phyloP scores from a whole-genome alignment of 2,329 filamentous ascomycete genomes.

The Ceratocystiopsis sp. region DNA sequence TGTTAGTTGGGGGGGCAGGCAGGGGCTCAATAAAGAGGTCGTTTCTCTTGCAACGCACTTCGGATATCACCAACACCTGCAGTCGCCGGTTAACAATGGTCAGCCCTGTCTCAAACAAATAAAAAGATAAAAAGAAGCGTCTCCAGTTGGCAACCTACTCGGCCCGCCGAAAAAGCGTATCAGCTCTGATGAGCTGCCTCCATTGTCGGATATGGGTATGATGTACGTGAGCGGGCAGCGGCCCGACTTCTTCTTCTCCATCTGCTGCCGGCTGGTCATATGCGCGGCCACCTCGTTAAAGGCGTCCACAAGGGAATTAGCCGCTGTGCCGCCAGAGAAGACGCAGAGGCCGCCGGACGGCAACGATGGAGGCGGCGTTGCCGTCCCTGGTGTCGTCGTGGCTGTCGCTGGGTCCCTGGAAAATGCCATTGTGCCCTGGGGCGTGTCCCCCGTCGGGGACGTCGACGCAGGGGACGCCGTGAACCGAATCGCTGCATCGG shows the following conservation, averaged over 20 bases:
- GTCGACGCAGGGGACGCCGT: no score
- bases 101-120: neutral
- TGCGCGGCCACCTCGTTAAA: conserved; percentile 42
- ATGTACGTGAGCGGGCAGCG: conserved; percentile 60
- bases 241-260: conserved; percentile 20
- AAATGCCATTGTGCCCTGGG: no score
- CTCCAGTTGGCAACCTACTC: conserved; percentile 29
- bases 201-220: conserved; percentile 92
- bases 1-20: no score
- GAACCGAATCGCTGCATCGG: no score
- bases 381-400: no score
- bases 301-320: conserved; percentile 83
- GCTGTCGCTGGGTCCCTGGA: no score
- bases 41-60: conserved; percentile 25
- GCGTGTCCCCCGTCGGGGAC: no score
- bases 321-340: conserved; percentile 86
- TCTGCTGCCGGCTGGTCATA: conserved; percentile 11
- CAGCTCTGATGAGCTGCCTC: conserved; percentile 81
- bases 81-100: neutral
- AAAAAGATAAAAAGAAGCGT: neutral
- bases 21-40: no score
- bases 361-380: no score
- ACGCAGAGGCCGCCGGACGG: conserved; percentile 47
- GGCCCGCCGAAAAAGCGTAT: conserved; percentile 91
- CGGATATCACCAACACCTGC: conserved; percentile 49